phyloP scores from a whole-genome alignment of 1,284 basidiomycete species.

The Boletus semigastroideus region DNA sequence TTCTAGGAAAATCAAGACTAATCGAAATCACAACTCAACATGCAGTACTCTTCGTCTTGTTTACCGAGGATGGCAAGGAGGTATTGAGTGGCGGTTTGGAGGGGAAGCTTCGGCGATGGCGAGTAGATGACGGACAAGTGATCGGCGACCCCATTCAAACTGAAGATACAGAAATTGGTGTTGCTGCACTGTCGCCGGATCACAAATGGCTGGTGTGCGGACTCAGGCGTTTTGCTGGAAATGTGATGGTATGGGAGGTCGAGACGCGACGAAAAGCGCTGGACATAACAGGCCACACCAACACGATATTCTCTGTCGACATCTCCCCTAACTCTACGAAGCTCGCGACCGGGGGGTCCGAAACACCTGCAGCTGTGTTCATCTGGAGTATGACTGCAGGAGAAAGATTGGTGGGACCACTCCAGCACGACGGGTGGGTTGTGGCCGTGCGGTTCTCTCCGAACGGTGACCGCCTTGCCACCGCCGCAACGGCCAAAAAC shows the following conservation, averaged over 20 bases:
- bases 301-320: background rate
- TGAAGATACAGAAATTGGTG: background rate
- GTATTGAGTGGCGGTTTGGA: too few species aligned
- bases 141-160: background rate
- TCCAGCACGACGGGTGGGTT: background rate
- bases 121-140: too few species aligned
- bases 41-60: too few species aligned
- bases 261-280: background rate
- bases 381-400: background rate
- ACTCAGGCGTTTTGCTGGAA: too few species aligned
- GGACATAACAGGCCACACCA: background rate
- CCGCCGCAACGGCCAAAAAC: background rate
- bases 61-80: too few species aligned
- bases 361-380: background rate
- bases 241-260: background rate
- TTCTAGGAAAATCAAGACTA: too few species aligned
- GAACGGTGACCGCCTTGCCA: background rate
- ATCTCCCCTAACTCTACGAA: background rate
- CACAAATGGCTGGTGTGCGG: background rate
- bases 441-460: background rate
- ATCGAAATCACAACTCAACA: too few species aligned
- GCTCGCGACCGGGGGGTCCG: background rate
- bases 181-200: background rate
- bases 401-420: background rate
- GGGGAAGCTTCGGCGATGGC: too few species aligned